Evolutionary conservation across 768 basidiomycete genomes (phyloP).

Genomic region (Sporobolomyces phaffii): DNA sequence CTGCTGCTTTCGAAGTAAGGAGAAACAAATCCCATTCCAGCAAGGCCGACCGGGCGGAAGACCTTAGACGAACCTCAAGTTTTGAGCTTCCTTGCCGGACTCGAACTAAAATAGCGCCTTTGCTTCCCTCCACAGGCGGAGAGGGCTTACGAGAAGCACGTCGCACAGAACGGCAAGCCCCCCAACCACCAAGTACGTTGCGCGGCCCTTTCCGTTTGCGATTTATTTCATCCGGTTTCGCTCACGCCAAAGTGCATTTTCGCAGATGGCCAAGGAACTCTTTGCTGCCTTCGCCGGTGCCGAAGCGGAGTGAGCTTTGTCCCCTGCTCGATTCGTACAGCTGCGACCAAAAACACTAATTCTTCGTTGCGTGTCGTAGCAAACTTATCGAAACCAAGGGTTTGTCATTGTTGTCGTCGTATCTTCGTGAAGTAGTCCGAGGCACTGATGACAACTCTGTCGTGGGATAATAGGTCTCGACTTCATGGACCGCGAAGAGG

Average conservation of each 20-base stretch:
- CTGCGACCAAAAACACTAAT: neutral
- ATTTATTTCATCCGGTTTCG: too few species aligned
- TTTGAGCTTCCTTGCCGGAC: too few species aligned
- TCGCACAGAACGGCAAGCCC: slow-evolving; percentile 46
- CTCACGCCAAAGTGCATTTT: neutral
- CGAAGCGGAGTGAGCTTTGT: slow-evolving; percentile 46
- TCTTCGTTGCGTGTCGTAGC: neutral
- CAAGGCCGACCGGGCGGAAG: too few species aligned
- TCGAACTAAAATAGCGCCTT: neutral
- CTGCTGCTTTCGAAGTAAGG: slow-evolving; percentile 8
- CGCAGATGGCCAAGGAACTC: slow-evolving; percentile 45
- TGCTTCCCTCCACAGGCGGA: neutral
- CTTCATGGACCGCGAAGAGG: slow-evolving; percentile 42
- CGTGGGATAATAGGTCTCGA: slow-evolving; percentile 32
- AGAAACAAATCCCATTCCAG: too few species aligned
- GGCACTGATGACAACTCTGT: neutral
- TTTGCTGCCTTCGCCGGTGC: slow-evolving; percentile 48
- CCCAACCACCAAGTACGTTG: slow-evolving; percentile 37
- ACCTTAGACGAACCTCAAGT: too few species aligned
- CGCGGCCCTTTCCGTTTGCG: neutral
- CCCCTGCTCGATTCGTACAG: neutral
- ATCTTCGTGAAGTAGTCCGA: neutral
- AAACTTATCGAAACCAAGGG: slow-evolving; percentile 47
- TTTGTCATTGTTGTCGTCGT: neutral
- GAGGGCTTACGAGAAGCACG: slow-evolving; percentile 45